phyloP scores from a whole-genome alignment of 2,329 filamentous ascomycete species.

The Fusarium penzigii region DNA sequence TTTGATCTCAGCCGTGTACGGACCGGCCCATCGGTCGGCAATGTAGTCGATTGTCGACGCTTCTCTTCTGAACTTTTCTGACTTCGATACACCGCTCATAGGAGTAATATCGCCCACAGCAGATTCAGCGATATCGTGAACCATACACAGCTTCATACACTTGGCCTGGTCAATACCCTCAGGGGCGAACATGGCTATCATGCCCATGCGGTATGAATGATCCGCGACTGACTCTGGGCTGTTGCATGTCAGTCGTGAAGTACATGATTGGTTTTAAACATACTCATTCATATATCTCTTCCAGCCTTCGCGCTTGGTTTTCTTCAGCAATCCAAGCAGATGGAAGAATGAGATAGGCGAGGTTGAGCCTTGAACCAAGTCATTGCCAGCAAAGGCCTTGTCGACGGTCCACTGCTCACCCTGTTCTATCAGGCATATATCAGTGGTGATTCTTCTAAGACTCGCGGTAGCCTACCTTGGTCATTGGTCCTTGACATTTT shows the following conservation, averaged over 20 bases:
- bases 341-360: constrained; percentile 93
- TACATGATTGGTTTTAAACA: not conserved
- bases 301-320: constrained; percentile 95
- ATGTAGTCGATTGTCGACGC: constrained; percentile 90
- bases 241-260: not conserved
- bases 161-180: constrained; percentile 69
- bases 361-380: constrained; percentile 58
- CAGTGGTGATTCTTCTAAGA: constrained; percentile 1
- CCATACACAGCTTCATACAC: constrained; percentile 92
- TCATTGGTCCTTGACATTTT: constrained; percentile 8
- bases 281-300: constrained; percentile 73
- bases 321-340: constrained; percentile 89
- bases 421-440: not conserved
- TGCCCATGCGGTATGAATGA: constrained; percentile 99
- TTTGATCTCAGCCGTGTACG: constrained; percentile 68
- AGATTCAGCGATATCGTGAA: constrained; percentile 97
- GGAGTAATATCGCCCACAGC: constrained; percentile 98
- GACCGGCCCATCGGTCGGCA: constrained; percentile 67
- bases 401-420: constrained; percentile 50
- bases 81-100: constrained; percentile 80
- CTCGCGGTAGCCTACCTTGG: not conserved
- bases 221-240: constrained; percentile 90
- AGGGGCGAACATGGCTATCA: constrained; percentile 90
- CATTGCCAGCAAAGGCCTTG: constrained; percentile 59
- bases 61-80: constrained; percentile 87